A percentile compares a stretch with the other conserved stretches of the same genome.
Evolutionary conservation across 805 yeast species (phyloP).

Genomic region (Kazachstania martiniae): DNA sequence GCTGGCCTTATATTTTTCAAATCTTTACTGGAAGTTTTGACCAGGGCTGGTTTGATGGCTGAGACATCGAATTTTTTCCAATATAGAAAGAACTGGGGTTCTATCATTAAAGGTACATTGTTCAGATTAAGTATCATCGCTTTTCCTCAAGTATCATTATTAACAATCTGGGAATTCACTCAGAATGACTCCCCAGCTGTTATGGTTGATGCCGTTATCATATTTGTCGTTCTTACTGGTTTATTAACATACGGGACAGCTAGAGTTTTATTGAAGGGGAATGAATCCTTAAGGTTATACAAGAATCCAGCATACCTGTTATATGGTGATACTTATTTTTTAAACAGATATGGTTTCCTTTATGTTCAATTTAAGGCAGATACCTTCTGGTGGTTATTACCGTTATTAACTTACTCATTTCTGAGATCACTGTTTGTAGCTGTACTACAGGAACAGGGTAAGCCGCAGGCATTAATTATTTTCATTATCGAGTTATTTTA

Average conservation of each 20-base stretch:
- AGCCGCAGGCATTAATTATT: constrained; percentile 66
- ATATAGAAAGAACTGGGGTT: constrained; percentile 73
- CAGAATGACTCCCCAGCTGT: constrained; percentile 76
- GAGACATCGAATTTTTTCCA: constrained; percentile 52
- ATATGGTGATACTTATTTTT: constrained; percentile 69
- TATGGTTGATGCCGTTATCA: constrained; percentile 65
- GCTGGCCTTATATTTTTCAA: constrained; percentile 52
- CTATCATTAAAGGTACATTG: constrained; percentile 78
- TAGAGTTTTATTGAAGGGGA: constrained; percentile 66
- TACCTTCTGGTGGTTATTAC: constrained; percentile 69
- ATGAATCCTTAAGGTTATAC: constrained; percentile 57
- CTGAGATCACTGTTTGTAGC: constrained; percentile 78
- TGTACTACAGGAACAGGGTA: constrained; percentile 70
- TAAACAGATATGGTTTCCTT: constrained; percentile 84
- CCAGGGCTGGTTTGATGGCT: constrained; percentile 47
- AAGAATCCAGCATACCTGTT: constrained; percentile 88
- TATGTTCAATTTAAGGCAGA: constrained; percentile 88
- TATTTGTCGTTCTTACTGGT: constrained; percentile 46
- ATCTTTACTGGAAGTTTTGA: constrained; percentile 52
- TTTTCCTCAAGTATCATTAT: constrained; percentile 73
- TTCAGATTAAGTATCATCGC: constrained; percentile 77
- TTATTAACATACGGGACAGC: constrained; percentile 62
- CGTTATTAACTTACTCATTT: constrained; percentile 54
- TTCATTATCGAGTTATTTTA: constrained; percentile 68
- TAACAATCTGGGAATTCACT: constrained; percentile 85